Conservation (phyloP, 2,329 filamentous ascomycete species). For the Fusarium cyanostomum region DNA sequence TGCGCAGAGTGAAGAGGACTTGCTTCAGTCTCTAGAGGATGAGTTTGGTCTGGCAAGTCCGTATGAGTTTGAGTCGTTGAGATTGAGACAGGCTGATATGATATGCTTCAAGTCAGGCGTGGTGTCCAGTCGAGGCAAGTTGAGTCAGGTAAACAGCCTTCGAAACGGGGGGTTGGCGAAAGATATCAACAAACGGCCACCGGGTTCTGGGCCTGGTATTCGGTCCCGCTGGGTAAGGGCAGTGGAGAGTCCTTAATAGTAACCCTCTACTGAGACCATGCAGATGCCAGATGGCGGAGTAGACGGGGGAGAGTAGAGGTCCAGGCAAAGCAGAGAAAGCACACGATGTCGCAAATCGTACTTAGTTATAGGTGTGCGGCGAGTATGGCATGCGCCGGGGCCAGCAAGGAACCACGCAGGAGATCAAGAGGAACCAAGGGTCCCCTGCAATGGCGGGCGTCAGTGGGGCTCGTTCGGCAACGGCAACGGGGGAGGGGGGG, state of each 20-base stretch:
- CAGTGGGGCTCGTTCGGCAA: constrained; percentile 39
- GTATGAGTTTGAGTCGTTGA: constrained; percentile 18
- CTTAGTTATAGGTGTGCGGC: constrained; percentile 40
- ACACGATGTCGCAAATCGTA: constrained; percentile 38
- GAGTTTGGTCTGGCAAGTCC: constrained; percentile 6
- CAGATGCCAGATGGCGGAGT: constrained; percentile 35
- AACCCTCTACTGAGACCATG: constrained; percentile 22
- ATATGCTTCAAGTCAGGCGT: background rate
- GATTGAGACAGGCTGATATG: constrained; percentile 4
- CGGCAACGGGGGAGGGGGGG: constrained; percentile 21
- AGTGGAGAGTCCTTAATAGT: constrained; percentile 28
- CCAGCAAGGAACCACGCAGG: constrained; percentile 40
- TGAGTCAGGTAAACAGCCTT: constrained; percentile 26
- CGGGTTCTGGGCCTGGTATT: constrained; percentile 14
- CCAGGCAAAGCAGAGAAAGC: constrained; percentile 26
- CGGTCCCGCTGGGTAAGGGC: constrained; percentile 32
- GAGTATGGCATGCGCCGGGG: constrained; percentile 35
- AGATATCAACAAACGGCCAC: constrained; percentile 31
- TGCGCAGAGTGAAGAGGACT: constrained; percentile 5
- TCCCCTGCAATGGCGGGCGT: constrained; percentile 36
- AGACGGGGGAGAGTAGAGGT: constrained; percentile 11
- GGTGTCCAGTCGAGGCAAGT: constrained; percentile 22
- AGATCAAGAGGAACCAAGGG: constrained; percentile 39
- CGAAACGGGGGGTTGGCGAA: constrained; percentile 19
- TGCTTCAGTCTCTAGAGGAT: background rate